A percentile compares a stretch with the other conserved stretches of the same genome.
Conservation (phyloP, 257 asterid species). For the Parsonsia alboflavescens region DNA sequence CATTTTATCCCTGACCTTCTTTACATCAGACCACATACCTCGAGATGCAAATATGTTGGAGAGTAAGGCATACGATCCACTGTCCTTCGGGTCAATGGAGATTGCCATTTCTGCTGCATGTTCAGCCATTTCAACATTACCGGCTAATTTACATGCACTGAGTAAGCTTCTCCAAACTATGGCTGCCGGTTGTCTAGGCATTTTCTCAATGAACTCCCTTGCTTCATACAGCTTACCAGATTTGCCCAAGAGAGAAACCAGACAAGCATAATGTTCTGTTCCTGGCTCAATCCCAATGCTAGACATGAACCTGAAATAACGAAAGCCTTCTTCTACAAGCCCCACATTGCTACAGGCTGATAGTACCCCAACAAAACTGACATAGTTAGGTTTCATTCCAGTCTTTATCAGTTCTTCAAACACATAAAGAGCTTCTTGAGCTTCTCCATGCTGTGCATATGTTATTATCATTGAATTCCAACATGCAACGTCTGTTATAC, state of each 20-base stretch:
- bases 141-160: conserved; percentile 34
- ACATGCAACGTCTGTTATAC: conserved; percentile 28
- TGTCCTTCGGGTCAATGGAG: conserved; percentile 30
- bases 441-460: conserved; percentile 45
- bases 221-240: conserved; percentile 44
- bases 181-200: conserved; percentile 36
- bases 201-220: conserved; percentile 32
- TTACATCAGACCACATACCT: conserved; percentile 42
- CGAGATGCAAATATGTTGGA: conserved; percentile 44
- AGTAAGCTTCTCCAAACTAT: conserved; percentile 45
- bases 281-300: conserved; percentile 37
- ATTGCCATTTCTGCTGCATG: conserved; percentile 39
- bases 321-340: conserved; percentile 38
- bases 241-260: conserved; percentile 47
- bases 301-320: conserved; percentile 29
- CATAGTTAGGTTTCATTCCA: conserved; percentile 31
- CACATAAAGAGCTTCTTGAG: conserved; percentile 32
- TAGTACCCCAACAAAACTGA: conserved; percentile 39
- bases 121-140: conserved; percentile 33
- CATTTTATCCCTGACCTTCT: conserved; percentile 42
- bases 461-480: conserved; percentile 49
- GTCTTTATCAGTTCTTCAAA: conserved; percentile 33
- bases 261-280: conserved; percentile 42
- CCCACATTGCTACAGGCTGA: conserved; percentile 49
- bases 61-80: conserved; percentile 42